Evolutionary conservation across 805 yeast genomes (phyloP).

Genomic region (Metschnikowia henanensis): DNA sequence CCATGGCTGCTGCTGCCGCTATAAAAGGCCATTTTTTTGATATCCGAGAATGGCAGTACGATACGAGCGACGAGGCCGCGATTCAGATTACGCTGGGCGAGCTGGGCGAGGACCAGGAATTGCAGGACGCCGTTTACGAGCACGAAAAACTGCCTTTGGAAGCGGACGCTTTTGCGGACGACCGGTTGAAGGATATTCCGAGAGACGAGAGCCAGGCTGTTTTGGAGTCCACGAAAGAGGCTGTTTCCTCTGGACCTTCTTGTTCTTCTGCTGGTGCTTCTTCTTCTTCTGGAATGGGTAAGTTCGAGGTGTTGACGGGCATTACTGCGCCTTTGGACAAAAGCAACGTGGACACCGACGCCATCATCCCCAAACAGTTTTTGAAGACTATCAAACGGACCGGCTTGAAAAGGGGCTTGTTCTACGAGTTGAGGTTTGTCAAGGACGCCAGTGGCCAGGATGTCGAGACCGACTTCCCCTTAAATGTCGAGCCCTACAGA

Average conservation of each 20-base stretch:
- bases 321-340: conserved; percentile 92
- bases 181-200: conserved; percentile 62
- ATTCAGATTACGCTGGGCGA: conserved; percentile 43
- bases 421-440: conserved; percentile 82
- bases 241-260: too few species aligned
- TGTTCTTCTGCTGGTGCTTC: too few species aligned
- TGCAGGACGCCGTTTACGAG: conserved; percentile 69
- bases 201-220: conserved; percentile 41
- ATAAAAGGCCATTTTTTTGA: conserved; percentile 88
- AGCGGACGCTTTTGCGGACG: conserved; percentile 50
- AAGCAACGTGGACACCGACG: conserved; percentile 97
- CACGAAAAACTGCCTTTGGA: conserved; percentile 67
- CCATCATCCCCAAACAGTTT: conserved; percentile 98
- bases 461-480: conserved; percentile 82
- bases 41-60: conserved; percentile 76
- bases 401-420: conserved; percentile 84
- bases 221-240: too few species aligned
- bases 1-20: conserved; percentile 99
- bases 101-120: conserved; percentile 47
- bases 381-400: conserved; percentile 97
- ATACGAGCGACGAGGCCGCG: conserved; percentile 58
- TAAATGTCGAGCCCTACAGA: conserved; percentile 83
- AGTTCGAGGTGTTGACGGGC: conserved; percentile 74
- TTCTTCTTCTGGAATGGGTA: conserved; percentile 74
- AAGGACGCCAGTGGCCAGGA: conserved; percentile 68